A percentile compares a stretch with the other conserved stretches of the same genome.
These are phyloP conservation scores for Plasmopara muralis DNA, from an alignment of 352 stramenopile genomes.

Conservation along the genomic window DNA sequence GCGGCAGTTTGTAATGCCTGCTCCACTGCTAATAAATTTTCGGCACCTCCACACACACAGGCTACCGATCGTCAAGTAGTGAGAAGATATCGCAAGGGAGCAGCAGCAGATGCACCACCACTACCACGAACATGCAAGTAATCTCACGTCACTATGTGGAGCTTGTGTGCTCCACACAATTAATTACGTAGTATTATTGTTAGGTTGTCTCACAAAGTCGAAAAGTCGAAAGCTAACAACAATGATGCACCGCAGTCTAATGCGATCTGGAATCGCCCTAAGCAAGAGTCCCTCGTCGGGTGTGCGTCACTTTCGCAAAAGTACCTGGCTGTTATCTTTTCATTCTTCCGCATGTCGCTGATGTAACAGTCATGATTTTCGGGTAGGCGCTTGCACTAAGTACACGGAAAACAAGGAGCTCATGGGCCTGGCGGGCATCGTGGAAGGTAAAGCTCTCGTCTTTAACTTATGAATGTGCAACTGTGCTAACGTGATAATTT, in stretches of 20 bases:
- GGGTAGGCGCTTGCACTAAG: constrained; percentile 47
- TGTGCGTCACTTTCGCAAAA: constrained; percentile 72
- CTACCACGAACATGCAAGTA: too few relatives aligned
- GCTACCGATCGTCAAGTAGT: too few relatives aligned
- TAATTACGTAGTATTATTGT: too few relatives aligned
- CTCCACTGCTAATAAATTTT: too few relatives aligned
- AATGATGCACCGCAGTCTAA: constrained; percentile 47
- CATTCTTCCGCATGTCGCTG: constrained; percentile 1
- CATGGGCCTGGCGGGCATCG: constrained; percentile 48
- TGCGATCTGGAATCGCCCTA: constrained; percentile 33
- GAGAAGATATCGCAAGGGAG: too few relatives aligned
- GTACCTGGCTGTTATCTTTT: constrained; percentile 23
- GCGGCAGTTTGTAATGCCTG: too few relatives aligned
- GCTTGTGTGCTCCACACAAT: too few relatives aligned
- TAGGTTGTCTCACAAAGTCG: constrained; percentile 8
- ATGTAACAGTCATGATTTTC: not conserved
- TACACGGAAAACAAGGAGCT: constrained; percentile 79
- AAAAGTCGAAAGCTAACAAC: constrained; percentile 9
- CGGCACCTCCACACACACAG: too few relatives aligned
- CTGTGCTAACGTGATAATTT: not conserved
- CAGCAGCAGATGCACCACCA: too few relatives aligned
- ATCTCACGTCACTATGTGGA: too few relatives aligned
- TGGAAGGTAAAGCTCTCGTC: constrained; percentile 49
- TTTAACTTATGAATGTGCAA: not conserved
- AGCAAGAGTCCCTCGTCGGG: constrained; percentile 25